Evolutionary conservation across 1,284 basidiomycete species (phyloP).

Genomic region (Melampsora occidentalis): DNA sequence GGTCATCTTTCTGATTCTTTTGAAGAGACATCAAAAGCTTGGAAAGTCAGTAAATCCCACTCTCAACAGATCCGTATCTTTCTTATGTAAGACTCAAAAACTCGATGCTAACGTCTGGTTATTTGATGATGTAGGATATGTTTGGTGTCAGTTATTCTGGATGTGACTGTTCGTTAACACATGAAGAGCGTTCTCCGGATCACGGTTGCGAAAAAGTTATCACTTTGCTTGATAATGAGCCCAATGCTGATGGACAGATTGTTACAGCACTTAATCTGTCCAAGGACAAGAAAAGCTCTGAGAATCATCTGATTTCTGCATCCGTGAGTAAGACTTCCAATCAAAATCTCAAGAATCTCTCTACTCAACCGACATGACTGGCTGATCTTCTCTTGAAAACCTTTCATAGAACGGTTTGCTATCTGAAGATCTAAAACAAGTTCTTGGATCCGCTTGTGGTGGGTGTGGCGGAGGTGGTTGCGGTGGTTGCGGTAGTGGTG

Average conservation of each 20-base stretch:
- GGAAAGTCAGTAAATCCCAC: neutral
- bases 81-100: too few relatives aligned
- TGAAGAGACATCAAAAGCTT: slow-evolving; percentile 3
- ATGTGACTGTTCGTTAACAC: neutral
- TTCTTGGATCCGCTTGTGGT: neutral
- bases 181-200: neutral
- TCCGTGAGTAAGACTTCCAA: neutral
- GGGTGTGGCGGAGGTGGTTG: slow-evolving; percentile 13
- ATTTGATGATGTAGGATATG: neutral
- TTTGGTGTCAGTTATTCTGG: neutral
- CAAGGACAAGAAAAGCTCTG: too few relatives aligned
- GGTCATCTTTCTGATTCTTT: slow-evolving; percentile 6
- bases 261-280: neutral
- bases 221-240: neutral
- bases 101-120: too few relatives aligned
- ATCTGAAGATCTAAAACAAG: neutral
- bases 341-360: neutral
- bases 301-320: neutral
- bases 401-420: neutral
- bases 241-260: neutral
- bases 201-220: neutral
- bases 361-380: neutral
- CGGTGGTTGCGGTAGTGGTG: slow-evolving; percentile 3
- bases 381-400: neutral
- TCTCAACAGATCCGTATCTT: neutral